Base-by-base conservation (phyloP, 163 green algal genomes). In the Picocystis sp. region DNA sequence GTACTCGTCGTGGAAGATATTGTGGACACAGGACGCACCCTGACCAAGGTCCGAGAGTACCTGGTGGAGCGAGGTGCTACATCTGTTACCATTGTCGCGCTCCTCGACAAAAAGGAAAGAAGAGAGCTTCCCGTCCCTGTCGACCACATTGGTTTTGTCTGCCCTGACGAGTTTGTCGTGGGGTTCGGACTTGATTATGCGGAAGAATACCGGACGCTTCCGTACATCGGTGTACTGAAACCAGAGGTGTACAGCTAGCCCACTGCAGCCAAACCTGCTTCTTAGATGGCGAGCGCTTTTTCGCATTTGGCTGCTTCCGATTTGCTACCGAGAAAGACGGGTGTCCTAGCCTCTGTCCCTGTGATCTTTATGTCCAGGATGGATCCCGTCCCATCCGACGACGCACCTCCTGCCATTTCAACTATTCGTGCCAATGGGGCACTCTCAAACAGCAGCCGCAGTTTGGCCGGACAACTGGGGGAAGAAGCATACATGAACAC, bases 161-260 rank as follows among this genome's bases (percentile, higher is more conserved):
- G 77, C 51, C 74, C 63, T 43, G 79, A 94, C 48, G 65, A 84
- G 25, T 94, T 95, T 71, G 86, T 94, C 22, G 72, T 95, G 2
- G 86, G 86, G 1, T 93, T 88, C 55, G 86, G 86, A 1, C 66
- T 95, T 45, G 86, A 95, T 65, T 94, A 78, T 52, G 66, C 81
- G 17, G 76, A 92, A 55, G 21, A 66, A 33, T 94, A 84, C 58
- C 63, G 83, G 15, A 72, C 47, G 1, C 55, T 93, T 44, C 78
- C 79, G 1, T 92, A 85, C 55, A 65, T 93, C 29, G 81, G 83
- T 3, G 76, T 90, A 23, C 58, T 81, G 19, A 75, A 67, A 35
- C 46, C 45, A 14, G 43, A 61, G n/a, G 47, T 54, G 3, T 54
- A 54, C 47, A 38, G 29, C 29, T 38, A 38, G 29, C 29, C 29